Percentiles rank a stretch among this genome's conserved stretches.
Evolutionary conservation across 2,329 filamentous ascomycete genomes (phyloP).

Genomic region (Beauveria bassiana): DNA sequence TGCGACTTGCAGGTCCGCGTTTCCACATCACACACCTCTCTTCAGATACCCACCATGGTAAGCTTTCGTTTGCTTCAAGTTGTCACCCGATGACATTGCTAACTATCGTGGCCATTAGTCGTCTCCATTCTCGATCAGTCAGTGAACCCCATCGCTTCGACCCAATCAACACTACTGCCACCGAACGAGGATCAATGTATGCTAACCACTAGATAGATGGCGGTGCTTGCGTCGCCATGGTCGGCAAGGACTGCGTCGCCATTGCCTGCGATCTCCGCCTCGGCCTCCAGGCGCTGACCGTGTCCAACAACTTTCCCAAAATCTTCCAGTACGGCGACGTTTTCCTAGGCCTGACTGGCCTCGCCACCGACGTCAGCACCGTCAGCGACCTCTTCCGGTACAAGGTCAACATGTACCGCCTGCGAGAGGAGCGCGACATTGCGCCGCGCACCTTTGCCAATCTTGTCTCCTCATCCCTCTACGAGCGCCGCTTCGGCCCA

Average conservation of each 20-base stretch:
- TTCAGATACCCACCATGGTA: constrained; percentile 22
- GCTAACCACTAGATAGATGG: constrained; percentile 47
- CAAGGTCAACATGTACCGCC: constrained; percentile 99
- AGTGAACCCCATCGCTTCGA: constrained; percentile 22
- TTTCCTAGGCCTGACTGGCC: constrained; percentile 90
- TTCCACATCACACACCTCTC: constrained; percentile 17
- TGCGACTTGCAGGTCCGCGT: neutral
- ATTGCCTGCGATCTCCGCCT: constrained; percentile 98
- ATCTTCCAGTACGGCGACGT: constrained; percentile 96
- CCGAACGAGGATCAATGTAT: neutral
- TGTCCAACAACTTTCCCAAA: constrained; percentile 99
- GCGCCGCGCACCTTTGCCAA: constrained; percentile 93
- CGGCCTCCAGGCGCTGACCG: constrained; percentile 89
- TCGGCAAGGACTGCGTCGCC: constrained; percentile 98
- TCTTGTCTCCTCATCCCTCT: constrained; percentile 82
- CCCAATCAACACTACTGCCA: neutral
- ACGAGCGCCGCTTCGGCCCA: constrained; percentile 92
- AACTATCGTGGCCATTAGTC: constrained; percentile 45
- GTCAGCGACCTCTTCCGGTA: constrained; percentile 97
- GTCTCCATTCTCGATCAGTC: constrained; percentile 95
- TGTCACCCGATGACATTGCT: constrained; percentile 18
- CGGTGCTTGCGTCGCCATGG: constrained; percentile 96
- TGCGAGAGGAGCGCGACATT: constrained; percentile 96
- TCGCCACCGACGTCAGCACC: constrained; percentile 91
- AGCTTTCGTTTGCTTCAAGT: constrained; percentile 1